These are phyloP conservation scores for Massariosphaeria phaeospora DNA, from an alignment of 495 filamentous ascomycete genomes.

Conservation along the genomic window DNA sequence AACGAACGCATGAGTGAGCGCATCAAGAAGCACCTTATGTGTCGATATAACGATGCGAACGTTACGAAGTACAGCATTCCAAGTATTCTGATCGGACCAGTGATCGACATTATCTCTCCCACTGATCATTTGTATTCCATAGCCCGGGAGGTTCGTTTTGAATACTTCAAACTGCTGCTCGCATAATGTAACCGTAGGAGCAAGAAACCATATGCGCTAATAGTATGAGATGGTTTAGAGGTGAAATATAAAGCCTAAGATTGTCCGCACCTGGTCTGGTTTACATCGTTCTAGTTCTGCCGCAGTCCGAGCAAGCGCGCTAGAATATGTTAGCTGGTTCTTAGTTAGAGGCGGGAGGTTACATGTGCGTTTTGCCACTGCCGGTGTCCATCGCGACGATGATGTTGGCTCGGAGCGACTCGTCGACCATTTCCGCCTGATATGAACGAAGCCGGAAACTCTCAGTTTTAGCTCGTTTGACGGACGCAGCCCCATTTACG, in stretches of 20 bases:
- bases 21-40: constrained; percentile 71
- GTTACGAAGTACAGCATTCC: constrained; percentile 66
- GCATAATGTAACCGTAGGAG: constrained; percentile 70
- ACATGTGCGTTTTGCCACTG: constrained; percentile 90
- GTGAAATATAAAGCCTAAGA: neutral
- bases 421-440: constrained; percentile 86
- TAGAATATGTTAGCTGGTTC: constrained; percentile 34
- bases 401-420: constrained; percentile 71
- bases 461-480: neutral
- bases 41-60: constrained; percentile 74
- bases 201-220: constrained; percentile 80
- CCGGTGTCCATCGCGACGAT: constrained; percentile 94
- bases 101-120: constrained; percentile 66
- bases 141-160: constrained; percentile 54
- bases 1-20: constrained; percentile 76
- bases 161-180: constrained; percentile 68
- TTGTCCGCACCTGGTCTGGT: constrained; percentile 53
- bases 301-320: constrained; percentile 72
- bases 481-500: neutral
- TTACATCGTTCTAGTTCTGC: constrained; percentile 62
- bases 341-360: constrained; percentile 30
- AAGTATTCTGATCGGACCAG: constrained; percentile 67
- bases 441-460: constrained; percentile 58
- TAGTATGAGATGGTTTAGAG: neutral
- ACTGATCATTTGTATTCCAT: constrained; percentile 58